Evolutionary conservation across 768 basidiomycete species (phyloP).

Genomic region (Calocera viscosa): DNA sequence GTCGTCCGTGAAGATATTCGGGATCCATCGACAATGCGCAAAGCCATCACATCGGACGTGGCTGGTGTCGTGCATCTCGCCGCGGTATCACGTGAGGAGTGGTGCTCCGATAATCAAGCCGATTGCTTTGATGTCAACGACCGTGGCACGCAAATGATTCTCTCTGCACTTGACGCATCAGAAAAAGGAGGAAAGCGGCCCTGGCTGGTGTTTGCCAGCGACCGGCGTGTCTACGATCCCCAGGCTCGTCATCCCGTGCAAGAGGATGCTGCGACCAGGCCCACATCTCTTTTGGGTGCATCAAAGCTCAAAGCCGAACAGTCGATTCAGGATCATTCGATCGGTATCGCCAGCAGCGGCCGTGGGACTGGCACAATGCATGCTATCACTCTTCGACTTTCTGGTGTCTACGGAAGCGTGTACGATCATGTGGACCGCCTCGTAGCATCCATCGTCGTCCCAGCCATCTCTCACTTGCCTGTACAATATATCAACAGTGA

Average conservation of each 20-base stretch:
- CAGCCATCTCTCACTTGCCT: slow-evolving; percentile 22
- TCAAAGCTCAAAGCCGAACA: slow-evolving; percentile 22
- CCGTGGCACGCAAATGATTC: slow-evolving; percentile 16
- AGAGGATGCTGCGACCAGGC: slow-evolving; percentile 16
- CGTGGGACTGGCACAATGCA: not conserved
- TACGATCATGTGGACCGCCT: slow-evolving; percentile 22
- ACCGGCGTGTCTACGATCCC: slow-evolving; percentile 22
- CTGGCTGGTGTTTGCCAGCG: slow-evolving; percentile 24
- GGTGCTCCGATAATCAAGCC: slow-evolving; percentile 19
- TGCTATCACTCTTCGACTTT: slow-evolving; percentile 21
- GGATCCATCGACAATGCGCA: slow-evolving; percentile 10
- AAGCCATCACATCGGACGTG: slow-evolving; percentile 16
- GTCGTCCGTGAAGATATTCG: slow-evolving; percentile 18
- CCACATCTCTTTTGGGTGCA: slow-evolving; percentile 19
- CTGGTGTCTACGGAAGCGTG: slow-evolving; percentile 23
- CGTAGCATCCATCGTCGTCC: slow-evolving; percentile 21
- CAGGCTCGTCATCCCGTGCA: slow-evolving; percentile 11
- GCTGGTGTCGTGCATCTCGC: slow-evolving; percentile 19
- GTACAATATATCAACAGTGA: slow-evolving; percentile 23
- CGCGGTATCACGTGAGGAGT: slow-evolving; percentile 18
- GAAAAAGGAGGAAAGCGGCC: slow-evolving; percentile 14
- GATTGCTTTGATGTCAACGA: slow-evolving; percentile 21
- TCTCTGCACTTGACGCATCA: slow-evolving; percentile 11
- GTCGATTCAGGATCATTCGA: slow-evolving; percentile 11
- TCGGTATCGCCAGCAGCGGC: not conserved